Evolutionary conservation across 371 early-diverging fungal genomes (phyloP).

Genomic region (Mucor circinelloides): DNA sequence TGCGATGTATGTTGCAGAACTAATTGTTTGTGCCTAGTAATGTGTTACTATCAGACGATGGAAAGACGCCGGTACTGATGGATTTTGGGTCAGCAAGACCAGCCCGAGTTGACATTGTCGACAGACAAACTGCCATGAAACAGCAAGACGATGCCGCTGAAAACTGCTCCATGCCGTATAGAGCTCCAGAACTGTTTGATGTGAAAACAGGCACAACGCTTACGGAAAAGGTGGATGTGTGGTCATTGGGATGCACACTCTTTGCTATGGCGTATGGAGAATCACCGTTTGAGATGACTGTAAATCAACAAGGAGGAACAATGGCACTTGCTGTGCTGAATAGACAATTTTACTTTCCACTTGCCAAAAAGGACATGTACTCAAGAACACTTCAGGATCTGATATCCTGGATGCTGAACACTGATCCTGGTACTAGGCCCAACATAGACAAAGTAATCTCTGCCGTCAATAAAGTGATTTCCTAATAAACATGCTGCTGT

Average conservation of each 20-base stretch:
- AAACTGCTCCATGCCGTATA: constrained; percentile 75
- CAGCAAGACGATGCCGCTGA: constrained; percentile 81
- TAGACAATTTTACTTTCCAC: constrained; percentile 65
- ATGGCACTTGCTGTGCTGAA: constrained; percentile 75
- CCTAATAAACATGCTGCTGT: not conserved
- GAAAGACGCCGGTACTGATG: constrained; percentile 71
- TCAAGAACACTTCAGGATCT: constrained; percentile 62
- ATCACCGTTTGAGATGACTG: constrained; percentile 76
- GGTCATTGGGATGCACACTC: constrained; percentile 79
- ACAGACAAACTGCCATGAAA: constrained; percentile 63
- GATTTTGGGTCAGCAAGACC: constrained; percentile 76
- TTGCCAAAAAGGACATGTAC: constrained; percentile 32
- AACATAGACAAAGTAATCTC: constrained; percentile 44
- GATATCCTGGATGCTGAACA: constrained; percentile 67
- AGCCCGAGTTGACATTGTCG: constrained; percentile 61
- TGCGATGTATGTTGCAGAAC: not conserved
- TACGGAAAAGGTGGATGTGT: constrained; percentile 78
- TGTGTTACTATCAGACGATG: constrained; percentile 66
- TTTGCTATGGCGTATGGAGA: constrained; percentile 76
- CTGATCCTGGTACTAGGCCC: constrained; percentile 69
- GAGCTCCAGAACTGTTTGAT: constrained; percentile 85
- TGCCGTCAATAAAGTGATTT: not conserved
- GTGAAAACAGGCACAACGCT: constrained; percentile 64
- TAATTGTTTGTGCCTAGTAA: constrained; percentile 35
- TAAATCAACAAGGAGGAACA: constrained; percentile 72